These are phyloP conservation scores for Dactylellina drechsleri DNA, from an alignment of 2,329 filamentous ascomycete genomes.

Conservation along the genomic window DNA sequence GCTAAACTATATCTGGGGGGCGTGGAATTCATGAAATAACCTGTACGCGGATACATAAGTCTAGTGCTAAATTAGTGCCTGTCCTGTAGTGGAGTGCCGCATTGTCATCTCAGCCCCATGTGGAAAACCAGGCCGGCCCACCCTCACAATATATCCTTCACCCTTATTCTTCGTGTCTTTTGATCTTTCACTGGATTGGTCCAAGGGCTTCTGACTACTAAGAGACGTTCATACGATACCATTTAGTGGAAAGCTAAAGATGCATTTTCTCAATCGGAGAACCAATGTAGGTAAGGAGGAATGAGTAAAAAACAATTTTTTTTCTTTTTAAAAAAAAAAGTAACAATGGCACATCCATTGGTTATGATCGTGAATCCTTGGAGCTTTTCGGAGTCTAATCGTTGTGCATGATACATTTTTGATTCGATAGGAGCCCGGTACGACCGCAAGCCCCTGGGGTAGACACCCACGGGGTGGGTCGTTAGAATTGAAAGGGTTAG, in stretches of 20 bases:
- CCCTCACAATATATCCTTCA: conserved; percentile 11
- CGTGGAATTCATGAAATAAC: no score
- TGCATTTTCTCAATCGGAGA: conserved; percentile 5
- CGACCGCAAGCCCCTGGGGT: conserved; percentile 5
- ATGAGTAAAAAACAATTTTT: no score
- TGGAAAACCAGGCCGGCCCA: conserved; percentile 17
- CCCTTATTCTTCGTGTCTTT: conserved; percentile 14
- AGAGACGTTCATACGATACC: neutral
- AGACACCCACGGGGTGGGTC: conserved; percentile 19
- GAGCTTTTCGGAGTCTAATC: conserved; percentile 17
- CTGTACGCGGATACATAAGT: conserved; percentile 2
- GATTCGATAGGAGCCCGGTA: conserved; percentile 34
- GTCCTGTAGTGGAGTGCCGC: neutral
- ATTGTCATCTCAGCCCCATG: conserved; percentile 20
- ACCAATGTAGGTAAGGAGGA: conserved; percentile 5
- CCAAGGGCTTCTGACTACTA: neutral
- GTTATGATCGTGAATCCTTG: conserved; percentile 33
- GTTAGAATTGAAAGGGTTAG: neutral
- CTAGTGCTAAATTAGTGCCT: conserved; percentile 11
- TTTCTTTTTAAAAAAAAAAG: neutral
- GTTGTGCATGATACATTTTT: conserved; percentile 2
- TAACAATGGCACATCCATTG: conserved; percentile 19
- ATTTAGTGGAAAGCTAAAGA: neutral
- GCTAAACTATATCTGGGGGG: no score
- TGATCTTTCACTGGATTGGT: conserved; percentile 16